Base-by-base conservation (phyloP, 495 filamentous ascomycete species). In the Melanomma pulvis-pyrius region DNA sequence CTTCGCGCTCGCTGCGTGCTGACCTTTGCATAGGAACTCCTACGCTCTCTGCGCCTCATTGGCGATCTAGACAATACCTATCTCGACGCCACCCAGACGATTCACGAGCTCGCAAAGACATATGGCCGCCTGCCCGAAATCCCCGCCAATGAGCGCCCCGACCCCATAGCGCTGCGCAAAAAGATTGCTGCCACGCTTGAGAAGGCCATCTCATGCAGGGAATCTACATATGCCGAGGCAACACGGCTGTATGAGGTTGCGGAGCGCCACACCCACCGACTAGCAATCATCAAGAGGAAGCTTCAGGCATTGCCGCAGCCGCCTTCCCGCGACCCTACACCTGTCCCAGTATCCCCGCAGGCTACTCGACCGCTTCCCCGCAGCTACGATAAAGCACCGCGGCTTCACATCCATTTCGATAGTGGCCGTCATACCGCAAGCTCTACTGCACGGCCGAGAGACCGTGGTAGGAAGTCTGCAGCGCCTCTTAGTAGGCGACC, bases 1-100 rank as follows among this genome's bases (percentile, higher is more conserved):
- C 39, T 44, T 44, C 39, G 3, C n/a, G 9, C 39, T 44, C 8
- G 39, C 3, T 17, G 39, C 9, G 39, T 44, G 39, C 39, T 44
- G 39, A 44, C 17, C 3, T 12, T n/a, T 44, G 39, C 5, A 17
- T 89, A 92, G 30, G 96, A 98, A 77, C 86, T 98, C 63, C 84
- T 88, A 62, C 92, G 94, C 68, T 96, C 94, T 59, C 82, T 98
- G 47, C 92, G 90, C 52, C 84, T 97, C 53, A 92, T 98, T 68
- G 84, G 87, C 67, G 86, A 92, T 55, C 88, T 97, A 57, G 91
- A 96, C 74, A 77, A 86, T 54, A 83, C 82, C 41, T 92, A 93
- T 73, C 70, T 82, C 22, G 81, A 88, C 17, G 82, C 86, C 21
- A 88, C 89, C 19, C 75, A 84, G 47, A 78, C 79, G 4, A 84